Base-by-base conservation (phyloP, 176 grass and related monocot genomes). In the Avena atlantica region DNA sequence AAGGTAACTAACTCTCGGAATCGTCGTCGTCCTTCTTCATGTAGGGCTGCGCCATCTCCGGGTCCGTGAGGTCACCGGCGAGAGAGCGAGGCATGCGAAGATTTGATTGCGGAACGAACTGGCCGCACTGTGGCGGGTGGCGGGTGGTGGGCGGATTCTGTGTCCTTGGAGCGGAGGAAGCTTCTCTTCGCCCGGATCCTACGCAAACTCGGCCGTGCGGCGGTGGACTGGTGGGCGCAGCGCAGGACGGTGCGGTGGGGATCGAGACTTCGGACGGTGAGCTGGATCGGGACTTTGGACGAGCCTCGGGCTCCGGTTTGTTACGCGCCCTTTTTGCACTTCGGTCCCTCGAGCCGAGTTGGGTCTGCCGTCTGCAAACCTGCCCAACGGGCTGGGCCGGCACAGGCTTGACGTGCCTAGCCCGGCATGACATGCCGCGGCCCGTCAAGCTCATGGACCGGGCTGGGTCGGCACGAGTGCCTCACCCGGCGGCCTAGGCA, bases 21-120 rank as follows among this genome's bases (percentile, higher is more conserved):
- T 95, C 91, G 77, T 95, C 93, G 79, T 95, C 93, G 65, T 95
- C 91, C 84, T 95, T 95, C 87, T 95, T 95, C 84, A 91, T 86
- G 86, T 91, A 90, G 58, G 89, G 89, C 34, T 95, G 91, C 79
- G 91, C 91, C 93, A 95, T 95, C 61, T 84, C 87, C 67, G 90
- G 81, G 53, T 21, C 83, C 42, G 90, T 74, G 71, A 92, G 91
- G 56, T 92, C 89, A 51, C 86, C 86, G 81, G 70, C 81, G 81
- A 92, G 84, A 17, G 84, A 87, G 80, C 80, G 84, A 89, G 84
- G 84, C 83, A 89, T 89, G 53, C 31, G 84, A 47, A 42, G 51
- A 4, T 76, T 21, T 27, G 57, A 37, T 5, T 16, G 55, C 57
- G 23, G 71, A 49, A 48, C n/a, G 79, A 47, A 59, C 16, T 67